Percentiles rank a stretch among this genome's conserved stretches.
phyloP scores from a whole-genome alignment of 208 protist genomes.

The Trichomonas tenax region DNA sequence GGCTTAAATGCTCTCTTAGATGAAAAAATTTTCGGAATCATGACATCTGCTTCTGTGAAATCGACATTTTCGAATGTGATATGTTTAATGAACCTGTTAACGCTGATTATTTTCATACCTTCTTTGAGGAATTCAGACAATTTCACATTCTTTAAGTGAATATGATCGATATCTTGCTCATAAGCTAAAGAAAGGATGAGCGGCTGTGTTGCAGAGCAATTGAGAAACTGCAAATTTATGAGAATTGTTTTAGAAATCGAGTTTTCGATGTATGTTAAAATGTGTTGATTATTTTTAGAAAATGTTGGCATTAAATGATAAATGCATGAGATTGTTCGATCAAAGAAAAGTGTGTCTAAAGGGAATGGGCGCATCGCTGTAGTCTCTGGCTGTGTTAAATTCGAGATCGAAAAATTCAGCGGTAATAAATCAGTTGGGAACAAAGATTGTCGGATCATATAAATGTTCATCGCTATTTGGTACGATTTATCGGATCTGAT shows the following conservation, averaged over 20 bases:
- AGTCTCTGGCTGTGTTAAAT: neutral
- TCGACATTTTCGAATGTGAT: neutral
- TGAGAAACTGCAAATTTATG: neutral
- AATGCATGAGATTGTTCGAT: neutral
- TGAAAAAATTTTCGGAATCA: neutral
- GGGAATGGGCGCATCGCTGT: neutral
- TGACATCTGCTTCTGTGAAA: neutral
- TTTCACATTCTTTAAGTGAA: neutral
- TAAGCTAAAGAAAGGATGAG: neutral
- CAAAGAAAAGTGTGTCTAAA: neutral
- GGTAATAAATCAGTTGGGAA: neutral
- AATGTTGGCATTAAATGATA: neutral
- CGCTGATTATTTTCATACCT: neutral
- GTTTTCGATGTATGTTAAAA: neutral
- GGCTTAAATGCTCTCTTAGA: neutral
- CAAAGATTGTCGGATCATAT: neutral
- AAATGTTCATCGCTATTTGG: neutral
- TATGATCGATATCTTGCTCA: neutral
- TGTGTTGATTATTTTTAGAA: neutral
- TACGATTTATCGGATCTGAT: neutral
- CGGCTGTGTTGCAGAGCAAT: neutral
- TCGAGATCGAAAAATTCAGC: neutral
- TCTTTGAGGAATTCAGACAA: neutral
- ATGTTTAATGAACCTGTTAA: neutral
- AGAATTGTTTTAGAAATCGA: neutral